phyloP scores from a whole-genome alignment of 1,284 basidiomycete genomes.

The Naganishia sp. region DNA sequence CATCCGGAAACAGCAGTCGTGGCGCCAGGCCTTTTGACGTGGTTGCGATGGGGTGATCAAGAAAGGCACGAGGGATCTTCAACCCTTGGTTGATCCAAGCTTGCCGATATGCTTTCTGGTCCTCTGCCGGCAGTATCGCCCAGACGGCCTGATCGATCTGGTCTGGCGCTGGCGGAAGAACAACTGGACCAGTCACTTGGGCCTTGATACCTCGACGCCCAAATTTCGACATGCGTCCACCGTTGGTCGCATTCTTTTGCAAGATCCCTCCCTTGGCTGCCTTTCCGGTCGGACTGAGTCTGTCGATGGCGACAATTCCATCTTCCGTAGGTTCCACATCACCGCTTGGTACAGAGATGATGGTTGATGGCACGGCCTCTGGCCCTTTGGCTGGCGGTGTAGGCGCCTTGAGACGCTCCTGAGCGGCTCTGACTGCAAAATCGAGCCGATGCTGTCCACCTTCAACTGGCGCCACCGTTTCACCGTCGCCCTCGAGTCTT shows the following conservation, averaged over 20 bases:
- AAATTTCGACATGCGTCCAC: conserved; percentile 22
- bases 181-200: background rate
- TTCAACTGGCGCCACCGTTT: conserved; percentile 1
- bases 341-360: conserved; percentile 20
- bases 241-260: background rate
- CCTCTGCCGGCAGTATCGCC: conserved; percentile 14
- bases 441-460: background rate
- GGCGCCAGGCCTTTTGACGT: conserved; percentile 6
- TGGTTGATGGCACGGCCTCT: conserved; percentile 19
- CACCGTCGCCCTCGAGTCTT: conserved; percentile 67
- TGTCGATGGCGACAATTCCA: conserved; percentile 5
- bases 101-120: conserved; percentile 28
- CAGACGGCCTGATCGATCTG: conserved; percentile 32
- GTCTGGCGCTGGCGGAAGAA: conserved; percentile 20
- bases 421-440: background rate
- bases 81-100: conserved; percentile 23
- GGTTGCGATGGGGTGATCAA: conserved; percentile 1
- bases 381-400: conserved; percentile 11
- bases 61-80: conserved; percentile 15
- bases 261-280: background rate
- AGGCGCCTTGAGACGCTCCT: conserved; percentile 24
- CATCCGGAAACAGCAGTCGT: conserved; percentile 10
- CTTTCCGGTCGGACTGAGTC: no score
- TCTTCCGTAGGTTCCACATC: background rate
- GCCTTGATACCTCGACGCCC: conserved; percentile 7